Evolutionary conservation across 73 alveolate genomes (phyloP).

Genomic region (Paramecium octaurelia): DNA sequence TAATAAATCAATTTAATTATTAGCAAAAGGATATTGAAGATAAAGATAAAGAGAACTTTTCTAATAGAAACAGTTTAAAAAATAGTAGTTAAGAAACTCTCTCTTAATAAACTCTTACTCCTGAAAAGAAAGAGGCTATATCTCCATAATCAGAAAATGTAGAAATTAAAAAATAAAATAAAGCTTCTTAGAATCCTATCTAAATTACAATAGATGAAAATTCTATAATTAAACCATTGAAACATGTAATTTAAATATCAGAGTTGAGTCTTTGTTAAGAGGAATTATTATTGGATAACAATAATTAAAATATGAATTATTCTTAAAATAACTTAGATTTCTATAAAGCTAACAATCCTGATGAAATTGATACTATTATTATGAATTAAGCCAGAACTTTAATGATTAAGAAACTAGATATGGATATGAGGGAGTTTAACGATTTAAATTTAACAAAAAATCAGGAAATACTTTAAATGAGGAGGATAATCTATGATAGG

Average conservation of each 20-base stretch:
- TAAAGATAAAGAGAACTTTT: background rate
- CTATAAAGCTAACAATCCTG: background rate
- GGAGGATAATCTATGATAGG: background rate
- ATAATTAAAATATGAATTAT: background rate
- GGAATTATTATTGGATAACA: background rate
- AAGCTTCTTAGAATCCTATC: background rate
- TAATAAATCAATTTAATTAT: background rate
- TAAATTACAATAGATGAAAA: background rate
- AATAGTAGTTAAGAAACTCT: background rate
- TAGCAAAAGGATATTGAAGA: background rate
- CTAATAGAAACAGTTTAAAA: background rate
- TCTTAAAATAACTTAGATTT: background rate
- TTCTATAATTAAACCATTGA: background rate
- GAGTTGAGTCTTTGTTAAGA: background rate
- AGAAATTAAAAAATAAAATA: background rate
- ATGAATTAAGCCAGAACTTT: background rate
- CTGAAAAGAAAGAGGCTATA: background rate
- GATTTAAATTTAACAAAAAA: background rate
- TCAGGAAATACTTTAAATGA: background rate
- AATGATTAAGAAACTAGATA: constrained; percentile 31
- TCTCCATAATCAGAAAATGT: background rate
- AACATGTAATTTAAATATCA: background rate
- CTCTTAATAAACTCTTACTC: background rate
- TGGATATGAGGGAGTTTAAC: constrained; percentile 39
- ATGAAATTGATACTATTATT: background rate